These are phyloP conservation scores for Telfairia occidentalis DNA, from an alignment of 331 rosid species.

Conservation along the genomic window DNA sequence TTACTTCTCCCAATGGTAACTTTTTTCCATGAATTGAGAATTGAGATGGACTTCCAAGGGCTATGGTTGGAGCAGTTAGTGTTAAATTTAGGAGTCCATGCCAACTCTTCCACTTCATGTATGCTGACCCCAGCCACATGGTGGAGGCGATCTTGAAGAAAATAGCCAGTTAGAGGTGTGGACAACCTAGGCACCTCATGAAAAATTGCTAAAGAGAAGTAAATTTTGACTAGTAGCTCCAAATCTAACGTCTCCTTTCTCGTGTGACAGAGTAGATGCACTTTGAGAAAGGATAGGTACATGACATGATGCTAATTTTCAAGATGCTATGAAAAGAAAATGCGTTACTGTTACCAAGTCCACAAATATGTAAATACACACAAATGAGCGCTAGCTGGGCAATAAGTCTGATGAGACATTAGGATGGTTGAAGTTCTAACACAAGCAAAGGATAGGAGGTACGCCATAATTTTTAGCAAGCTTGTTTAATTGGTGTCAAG, in stretches of 20 bases:
- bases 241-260: background rate
- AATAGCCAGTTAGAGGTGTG: background rate
- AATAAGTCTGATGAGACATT: background rate
- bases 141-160: background rate
- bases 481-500: background rate
- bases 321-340: background rate
- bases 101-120: conserved; percentile 2
- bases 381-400: background rate
- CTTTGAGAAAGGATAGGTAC: background rate
- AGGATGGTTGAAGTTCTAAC: background rate
- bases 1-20: background rate
- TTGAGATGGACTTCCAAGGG: background rate
- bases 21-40: background rate
- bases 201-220: background rate
- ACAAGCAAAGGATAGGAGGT: background rate
- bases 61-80: background rate
- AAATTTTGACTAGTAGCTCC: background rate
- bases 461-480: background rate
- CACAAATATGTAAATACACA: background rate
- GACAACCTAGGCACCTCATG: background rate
- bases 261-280: background rate
- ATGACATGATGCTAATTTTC: background rate
- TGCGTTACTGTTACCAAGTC: background rate
- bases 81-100: background rate
- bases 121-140: conserved; percentile 2